Base-by-base conservation (phyloP, 768 basidiomycete species). In the Mycena rebaudengoi region DNA sequence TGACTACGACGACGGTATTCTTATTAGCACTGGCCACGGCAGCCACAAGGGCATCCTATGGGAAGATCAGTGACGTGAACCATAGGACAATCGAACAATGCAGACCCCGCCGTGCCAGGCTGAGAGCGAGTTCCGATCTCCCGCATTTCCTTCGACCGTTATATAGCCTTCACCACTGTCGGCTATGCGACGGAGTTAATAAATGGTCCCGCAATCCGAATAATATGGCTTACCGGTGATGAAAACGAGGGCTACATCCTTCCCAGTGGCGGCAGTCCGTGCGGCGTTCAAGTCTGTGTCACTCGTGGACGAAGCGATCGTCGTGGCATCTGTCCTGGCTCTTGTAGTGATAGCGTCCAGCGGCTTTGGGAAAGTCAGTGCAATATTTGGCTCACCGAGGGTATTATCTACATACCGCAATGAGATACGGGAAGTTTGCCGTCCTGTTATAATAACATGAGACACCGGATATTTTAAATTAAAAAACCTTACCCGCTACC, bases 1-100 rank as follows among this genome's bases (percentile, higher is more conserved):
- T 87, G 5, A 91, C 80, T 11, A 91, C 83, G 35, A 92, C 90
- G 33, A 93, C 78, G 1, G 88, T 89, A 68, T 86, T 84, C 25
- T 80, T 74, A 69, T 87, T 88, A n/a, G 77, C 78, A 25, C 76
- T 74, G 3, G 90, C 88, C 14, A 87, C 87, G 28, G 76, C 76
- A 39, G 79, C 73, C 10, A 88, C 79, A 57, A 87, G 70, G 18
- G 82, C 77, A 71, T 85, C 77, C 82, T 83, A 35, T 4, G 25
- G 41, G 23, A 10, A 25, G 7, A 33, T 20, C 35, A 28, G 52
- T 11, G 21, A 33, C 32, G 13, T 25, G n/a, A 23, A 37, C 26
- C 5, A 7, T 23, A 37, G 13, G 44, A 16, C 12, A 45, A 40
- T 29, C 16, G 32, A n/a, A 48, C 29, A 43, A 29, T 13, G 64